These are phyloP conservation scores for Aristolochia californica DNA, from an alignment of 164 flowering plant species.

Conservation along the genomic window DNA sequence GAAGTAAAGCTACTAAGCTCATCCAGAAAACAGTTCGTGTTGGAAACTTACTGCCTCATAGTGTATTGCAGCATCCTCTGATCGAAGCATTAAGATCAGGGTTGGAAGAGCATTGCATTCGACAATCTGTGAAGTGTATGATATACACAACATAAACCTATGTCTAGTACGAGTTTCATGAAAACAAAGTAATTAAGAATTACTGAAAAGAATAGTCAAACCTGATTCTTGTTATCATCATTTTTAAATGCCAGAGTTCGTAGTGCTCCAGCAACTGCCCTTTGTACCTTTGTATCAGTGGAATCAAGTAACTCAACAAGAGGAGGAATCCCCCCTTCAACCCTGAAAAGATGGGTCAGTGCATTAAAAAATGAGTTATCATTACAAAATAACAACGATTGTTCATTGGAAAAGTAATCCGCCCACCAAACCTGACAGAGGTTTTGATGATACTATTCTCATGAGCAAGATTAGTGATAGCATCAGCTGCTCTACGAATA, in stretches of 20 bases:
- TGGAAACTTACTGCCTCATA: slow-evolving; percentile 79
- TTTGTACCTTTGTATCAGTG: slow-evolving; percentile 81
- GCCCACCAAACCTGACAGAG: slow-evolving; percentile 58
- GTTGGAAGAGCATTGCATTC: slow-evolving; percentile 97
- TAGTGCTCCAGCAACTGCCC: slow-evolving; percentile 98
- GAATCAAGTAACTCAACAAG: slow-evolving; percentile 91
- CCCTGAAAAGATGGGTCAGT: slow-evolving; percentile 29
- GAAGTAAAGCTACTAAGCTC: background rate
- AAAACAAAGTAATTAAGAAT: background rate
- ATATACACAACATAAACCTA: background rate
- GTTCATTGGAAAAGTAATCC: background rate
- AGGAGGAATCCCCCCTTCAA: slow-evolving; percentile 97
- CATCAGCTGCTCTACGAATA: slow-evolving; percentile 95
- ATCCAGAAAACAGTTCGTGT: background rate
- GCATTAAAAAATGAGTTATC: slow-evolving; percentile 4
- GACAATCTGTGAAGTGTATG: slow-evolving; percentile 57
- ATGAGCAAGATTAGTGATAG: slow-evolving; percentile 96
- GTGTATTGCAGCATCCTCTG: slow-evolving; percentile 93
- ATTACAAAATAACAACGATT: background rate
- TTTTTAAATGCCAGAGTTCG: slow-evolving; percentile 95
- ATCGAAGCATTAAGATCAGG: slow-evolving; percentile 82
- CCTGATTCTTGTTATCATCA: slow-evolving; percentile 97
- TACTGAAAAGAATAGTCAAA: slow-evolving; percentile 8
- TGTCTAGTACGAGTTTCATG: background rate
- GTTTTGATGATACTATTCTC: slow-evolving; percentile 91